Percentiles rank a stretch among this genome's conserved stretches.
phyloP scores from a whole-genome alignment of 345 rosid species.

The Pugionium dolabratum region DNA sequence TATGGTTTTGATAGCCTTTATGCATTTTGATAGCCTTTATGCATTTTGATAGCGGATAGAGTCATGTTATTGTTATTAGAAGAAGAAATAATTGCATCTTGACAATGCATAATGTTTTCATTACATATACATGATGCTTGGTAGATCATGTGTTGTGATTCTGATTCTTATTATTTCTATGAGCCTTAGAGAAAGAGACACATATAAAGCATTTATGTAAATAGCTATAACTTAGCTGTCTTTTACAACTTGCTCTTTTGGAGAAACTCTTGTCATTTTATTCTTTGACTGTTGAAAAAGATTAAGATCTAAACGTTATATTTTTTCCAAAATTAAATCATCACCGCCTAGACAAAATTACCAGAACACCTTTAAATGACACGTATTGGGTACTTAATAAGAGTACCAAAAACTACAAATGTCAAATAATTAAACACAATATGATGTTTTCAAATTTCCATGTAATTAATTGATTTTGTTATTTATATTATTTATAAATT shows the following conservation, averaged over 20 bases:
- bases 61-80: conserved; percentile 24
- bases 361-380: background rate
- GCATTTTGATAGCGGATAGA: conserved; percentile 28
- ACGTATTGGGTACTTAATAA: conserved; percentile 1
- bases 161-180: conserved; percentile 1
- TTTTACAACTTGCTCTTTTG: background rate
- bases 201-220: background rate
- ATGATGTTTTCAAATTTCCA: too few relatives aligned
- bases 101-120: conserved; percentile 33
- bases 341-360: background rate
- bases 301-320: conserved; percentile 3
- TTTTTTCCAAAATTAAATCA: background rate
- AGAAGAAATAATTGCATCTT: conserved; percentile 23
- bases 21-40: too few relatives aligned
- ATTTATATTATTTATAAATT: too few relatives aligned
- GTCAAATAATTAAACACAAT: conserved; percentile 8
- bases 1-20: too few relatives aligned
- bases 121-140: conserved; percentile 7
- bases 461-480: too few relatives aligned
- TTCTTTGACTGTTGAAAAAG: background rate
- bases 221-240: background rate
- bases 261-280: background rate
- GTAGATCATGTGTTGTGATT: conserved; percentile 29
- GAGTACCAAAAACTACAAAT: conserved; percentile 24
- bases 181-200: conserved; percentile 7